A percentile compares a stretch with the other conserved stretches of the same genome.
phyloP scores from a whole-genome alignment of 345 rosid species.

The Boechera stricta region DNA sequence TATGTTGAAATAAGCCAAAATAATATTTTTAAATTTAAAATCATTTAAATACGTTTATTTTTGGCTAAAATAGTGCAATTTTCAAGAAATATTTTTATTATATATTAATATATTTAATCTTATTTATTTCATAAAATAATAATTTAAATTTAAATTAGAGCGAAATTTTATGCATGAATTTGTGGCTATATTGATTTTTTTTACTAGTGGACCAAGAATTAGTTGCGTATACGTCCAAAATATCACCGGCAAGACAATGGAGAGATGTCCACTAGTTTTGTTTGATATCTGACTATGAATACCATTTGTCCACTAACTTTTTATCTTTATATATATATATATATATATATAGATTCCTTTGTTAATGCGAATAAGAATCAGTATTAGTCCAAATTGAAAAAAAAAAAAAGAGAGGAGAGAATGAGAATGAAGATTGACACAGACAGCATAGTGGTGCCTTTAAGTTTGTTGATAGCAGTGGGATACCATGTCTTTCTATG shows the following conservation, averaged over 20 bases:
- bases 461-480: constrained; percentile 40
- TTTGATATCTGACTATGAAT: constrained; percentile 47
- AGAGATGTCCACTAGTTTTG: constrained; percentile 37
- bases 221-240: constrained; percentile 36
- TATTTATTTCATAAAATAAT: too few species aligned
- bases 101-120: too few species aligned
- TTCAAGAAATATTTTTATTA: too few species aligned
- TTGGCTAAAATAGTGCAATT: too few species aligned
- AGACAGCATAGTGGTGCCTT: constrained; percentile 39
- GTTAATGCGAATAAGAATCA: constrained; percentile 1
- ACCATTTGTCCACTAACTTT: constrained; percentile 40
- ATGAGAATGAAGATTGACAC: constrained; percentile 37
- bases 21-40: too few species aligned
- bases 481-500: constrained; percentile 46
- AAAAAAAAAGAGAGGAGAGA: background rate
- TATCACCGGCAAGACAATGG: constrained; percentile 21
- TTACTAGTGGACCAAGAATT: background rate
- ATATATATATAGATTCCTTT: background rate
- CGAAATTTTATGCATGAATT: too few species aligned
- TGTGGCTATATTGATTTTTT: too few species aligned
- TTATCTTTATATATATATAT: constrained; percentile 17
- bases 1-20: too few species aligned
- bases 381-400: background rate
- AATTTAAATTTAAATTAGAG: too few species aligned
- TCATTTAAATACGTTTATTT: too few species aligned